Conservation (phyloP, 2,329 filamentous ascomycete genomes). For the Colletotrichum orbiculare region DNA sequence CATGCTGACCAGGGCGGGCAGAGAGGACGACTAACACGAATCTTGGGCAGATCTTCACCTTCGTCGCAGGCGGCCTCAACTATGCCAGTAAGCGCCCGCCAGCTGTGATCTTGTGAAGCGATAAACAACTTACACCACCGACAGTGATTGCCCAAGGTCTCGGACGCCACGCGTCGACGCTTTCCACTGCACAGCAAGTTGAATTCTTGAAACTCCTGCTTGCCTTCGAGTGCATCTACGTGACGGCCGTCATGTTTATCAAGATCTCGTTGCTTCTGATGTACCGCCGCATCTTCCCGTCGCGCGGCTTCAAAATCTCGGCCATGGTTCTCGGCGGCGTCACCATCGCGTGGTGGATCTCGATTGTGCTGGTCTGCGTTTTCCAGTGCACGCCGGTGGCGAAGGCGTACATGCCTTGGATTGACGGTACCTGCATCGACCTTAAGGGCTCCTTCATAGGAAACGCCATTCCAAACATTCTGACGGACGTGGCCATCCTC, state of each 20-base stretch:
- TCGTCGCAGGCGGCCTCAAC: constrained; percentile 25
- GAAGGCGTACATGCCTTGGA: constrained; percentile 47
- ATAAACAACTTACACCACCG: constrained; percentile 1
- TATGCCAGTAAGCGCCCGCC: constrained; percentile 26
- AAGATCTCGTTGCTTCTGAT: constrained; percentile 35
- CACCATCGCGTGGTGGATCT: constrained; percentile 32
- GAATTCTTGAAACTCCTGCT: constrained; percentile 32
- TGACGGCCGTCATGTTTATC: constrained; percentile 32
- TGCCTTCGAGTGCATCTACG: constrained; percentile 29
- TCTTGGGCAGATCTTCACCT: constrained; percentile 16
- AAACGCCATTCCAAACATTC: constrained; percentile 55
- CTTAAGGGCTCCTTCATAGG: constrained; percentile 53
- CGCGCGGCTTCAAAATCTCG: constrained; percentile 23
- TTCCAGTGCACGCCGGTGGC: constrained; percentile 54
- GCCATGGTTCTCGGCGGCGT: constrained; percentile 27
- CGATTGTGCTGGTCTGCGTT: constrained; percentile 44
- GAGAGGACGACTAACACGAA: neutral
- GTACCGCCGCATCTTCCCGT: constrained; percentile 36
- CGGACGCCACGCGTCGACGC: constrained; percentile 26
- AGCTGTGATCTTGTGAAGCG: neutral
- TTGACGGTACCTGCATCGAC: constrained; percentile 52
- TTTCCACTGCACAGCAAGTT: constrained; percentile 18
- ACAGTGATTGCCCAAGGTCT: constrained; percentile 30
- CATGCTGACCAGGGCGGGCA: neutral
- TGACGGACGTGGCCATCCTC: constrained; percentile 52